Evolutionary conservation across 257 asterid genomes (phyloP).

Genomic region (Solanum medicagineum): DNA sequence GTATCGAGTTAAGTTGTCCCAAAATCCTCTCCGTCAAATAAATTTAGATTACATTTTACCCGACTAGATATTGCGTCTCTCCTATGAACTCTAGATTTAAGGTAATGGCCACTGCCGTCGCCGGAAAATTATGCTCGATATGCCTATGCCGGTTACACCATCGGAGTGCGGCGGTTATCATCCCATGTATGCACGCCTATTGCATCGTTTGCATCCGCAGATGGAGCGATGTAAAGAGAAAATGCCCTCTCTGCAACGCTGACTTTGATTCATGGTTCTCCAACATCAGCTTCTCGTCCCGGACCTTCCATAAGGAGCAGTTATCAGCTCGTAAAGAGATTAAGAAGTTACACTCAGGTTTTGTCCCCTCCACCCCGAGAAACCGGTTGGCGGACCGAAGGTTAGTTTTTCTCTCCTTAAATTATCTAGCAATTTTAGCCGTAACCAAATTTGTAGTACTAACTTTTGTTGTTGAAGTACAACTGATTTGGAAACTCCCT

Average conservation of each 20-base stretch:
- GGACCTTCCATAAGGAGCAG: conserved; percentile 10
- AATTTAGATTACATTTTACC: neutral
- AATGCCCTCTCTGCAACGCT: conserved; percentile 43
- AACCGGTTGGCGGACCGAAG: neutral
- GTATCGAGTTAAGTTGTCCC: neutral
- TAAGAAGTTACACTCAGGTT: neutral
- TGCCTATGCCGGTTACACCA: conserved; percentile 19
- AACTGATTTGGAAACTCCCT: neutral
- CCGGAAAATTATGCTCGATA: conserved; percentile 31
- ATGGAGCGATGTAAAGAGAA: conserved; percentile 46
- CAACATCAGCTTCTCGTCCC: conserved; percentile 1
- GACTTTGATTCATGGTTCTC: conserved; percentile 24
- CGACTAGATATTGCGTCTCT: neutral
- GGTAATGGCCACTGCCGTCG: conserved; percentile 2
- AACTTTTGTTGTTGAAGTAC: neutral
- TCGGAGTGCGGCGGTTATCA: conserved; percentile 22
- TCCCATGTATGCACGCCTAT: conserved; percentile 40
- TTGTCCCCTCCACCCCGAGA: neutral
- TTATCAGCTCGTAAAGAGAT: neutral
- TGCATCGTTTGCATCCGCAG: conserved; percentile 36
- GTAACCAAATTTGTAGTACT: neutral
- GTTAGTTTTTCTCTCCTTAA: neutral
- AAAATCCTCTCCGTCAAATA: neutral
- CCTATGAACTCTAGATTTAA: neutral
- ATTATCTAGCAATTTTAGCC: neutral